These are phyloP conservation scores for Trichopus zeylanicus DNA, from an alignment of 116 monocot genomes.

Conservation along the genomic window DNA sequence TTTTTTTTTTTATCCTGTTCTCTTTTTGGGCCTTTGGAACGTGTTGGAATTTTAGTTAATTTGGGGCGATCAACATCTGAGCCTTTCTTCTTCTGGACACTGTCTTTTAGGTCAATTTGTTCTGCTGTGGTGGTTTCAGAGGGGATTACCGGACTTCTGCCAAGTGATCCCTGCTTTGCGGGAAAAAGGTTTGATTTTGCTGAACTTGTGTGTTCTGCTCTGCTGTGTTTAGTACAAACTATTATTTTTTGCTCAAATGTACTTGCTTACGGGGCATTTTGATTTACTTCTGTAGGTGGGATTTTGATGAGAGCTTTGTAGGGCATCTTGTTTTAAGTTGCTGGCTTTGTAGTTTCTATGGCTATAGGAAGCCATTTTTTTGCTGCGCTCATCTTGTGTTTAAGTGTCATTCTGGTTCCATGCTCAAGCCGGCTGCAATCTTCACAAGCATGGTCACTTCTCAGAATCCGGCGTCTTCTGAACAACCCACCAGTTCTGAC, in stretches of 20 bases:
- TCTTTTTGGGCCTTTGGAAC: not conserved
- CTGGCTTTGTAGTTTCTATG: slow-evolving; percentile 1
- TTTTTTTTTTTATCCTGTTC: no score
- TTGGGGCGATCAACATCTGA: no score
- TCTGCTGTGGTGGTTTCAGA: not conserved
- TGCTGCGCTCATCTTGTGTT: slow-evolving; percentile 12
- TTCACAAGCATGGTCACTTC: slow-evolving; percentile 75
- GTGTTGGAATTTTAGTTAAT: no score
- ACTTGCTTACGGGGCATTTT: not conserved
- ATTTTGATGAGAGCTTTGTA: not conserved
- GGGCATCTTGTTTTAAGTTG: not conserved
- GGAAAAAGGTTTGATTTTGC: not conserved
- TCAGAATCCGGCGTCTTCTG: slow-evolving; percentile 52
- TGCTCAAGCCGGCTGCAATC: slow-evolving; percentile 44
- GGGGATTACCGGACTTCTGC: no score
- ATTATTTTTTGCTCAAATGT: not conserved
- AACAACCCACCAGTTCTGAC: slow-evolving; percentile 44
- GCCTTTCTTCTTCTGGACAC: no score
- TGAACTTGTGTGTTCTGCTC: not conserved
- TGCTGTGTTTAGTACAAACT: not conserved
- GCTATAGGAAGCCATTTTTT: slow-evolving; percentile 6
- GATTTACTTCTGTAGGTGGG: not conserved
- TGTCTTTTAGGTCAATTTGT: not conserved
- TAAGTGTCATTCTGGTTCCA: slow-evolving; percentile 26
- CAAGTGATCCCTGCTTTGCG: not conserved